Conservation (phyloP, 192 early-diverging fungal species). For the Rhizophagus clarus region DNA sequence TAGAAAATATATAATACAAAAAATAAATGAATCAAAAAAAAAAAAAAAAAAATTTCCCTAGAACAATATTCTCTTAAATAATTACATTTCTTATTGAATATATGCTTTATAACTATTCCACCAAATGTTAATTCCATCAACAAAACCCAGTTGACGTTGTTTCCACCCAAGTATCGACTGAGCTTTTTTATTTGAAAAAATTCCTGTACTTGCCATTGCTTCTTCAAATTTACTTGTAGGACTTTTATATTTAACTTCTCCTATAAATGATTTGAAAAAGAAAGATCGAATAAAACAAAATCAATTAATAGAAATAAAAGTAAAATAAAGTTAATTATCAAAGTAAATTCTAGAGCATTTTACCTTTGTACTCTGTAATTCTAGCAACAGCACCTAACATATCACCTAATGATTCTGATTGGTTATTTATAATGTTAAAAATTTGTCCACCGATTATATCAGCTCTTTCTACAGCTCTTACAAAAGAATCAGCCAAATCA, state of each 20-base stretch:
- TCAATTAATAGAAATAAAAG: no score
- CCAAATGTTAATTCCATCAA: constrained; percentile 28
- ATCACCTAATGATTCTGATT: constrained; percentile 34
- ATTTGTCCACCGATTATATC: constrained; percentile 33
- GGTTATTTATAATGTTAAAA: constrained; percentile 37
- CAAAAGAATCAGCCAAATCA: constrained; percentile 39
- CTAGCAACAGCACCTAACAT: constrained; percentile 34
- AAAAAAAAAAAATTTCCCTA: no score
- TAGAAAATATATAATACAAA: not conserved
- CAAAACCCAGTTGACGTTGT: constrained; percentile 24
- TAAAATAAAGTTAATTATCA: no score
- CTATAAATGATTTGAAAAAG: no score
- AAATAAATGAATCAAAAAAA: no score
- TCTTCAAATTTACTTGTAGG: not conserved
- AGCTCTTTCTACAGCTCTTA: constrained; percentile 32
- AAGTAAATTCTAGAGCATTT: not conserved
- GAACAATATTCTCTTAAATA: no score
- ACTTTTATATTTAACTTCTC: not conserved
- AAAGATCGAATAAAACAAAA: no score
- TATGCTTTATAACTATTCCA: constrained; percentile 21
- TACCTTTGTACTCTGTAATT: constrained; percentile 30
- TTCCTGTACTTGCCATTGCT: constrained; percentile 2
- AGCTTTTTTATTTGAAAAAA: constrained; percentile 23
- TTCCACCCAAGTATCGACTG: constrained; percentile 35
- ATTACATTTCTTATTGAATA: not conserved